Base-by-base conservation (phyloP, 331 rosid genomes). In the Erythrophleum ivorense region DNA sequence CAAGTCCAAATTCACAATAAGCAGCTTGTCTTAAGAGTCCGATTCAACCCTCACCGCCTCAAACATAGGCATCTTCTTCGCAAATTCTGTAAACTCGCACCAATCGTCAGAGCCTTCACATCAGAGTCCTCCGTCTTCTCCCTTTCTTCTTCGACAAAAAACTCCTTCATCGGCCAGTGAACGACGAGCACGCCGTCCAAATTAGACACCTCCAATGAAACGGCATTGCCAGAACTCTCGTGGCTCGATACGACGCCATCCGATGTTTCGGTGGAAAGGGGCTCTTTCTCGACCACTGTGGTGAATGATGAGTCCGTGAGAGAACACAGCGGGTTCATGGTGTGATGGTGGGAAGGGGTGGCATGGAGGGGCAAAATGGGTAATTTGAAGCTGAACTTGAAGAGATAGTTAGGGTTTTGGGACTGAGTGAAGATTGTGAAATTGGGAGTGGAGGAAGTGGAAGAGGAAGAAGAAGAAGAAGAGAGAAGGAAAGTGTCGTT, bases 1-100 rank as follows among this genome's bases (percentile, higher is more conserved):
- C 89, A 95, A 87, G 82, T 91, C 99, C 97, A 95, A 80, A 85
- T 95, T 95, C 88, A 95, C 92, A n/a, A 60, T 41, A 36, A 95
- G 90, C 12, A 86, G 94, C 87, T 71, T 91, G 89, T 82, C 93
- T 77, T 79, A 73, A 6, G 89, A 66, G 0, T 85, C 88, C 38
- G 81, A 82, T 46, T 73, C 89, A 1, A 86, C 77, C 73, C 92
- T 77, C 83, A 74, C 86, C 11, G 99, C 98, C 82, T 91, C 98
- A 76, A 95, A 95, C 3, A 89, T 88, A 41, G 91, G 92, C 85
- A 93, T 91, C 86, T 88, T 93, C 92, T 88, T 93, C 33, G 98
- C 97, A 15, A 95, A 84, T 31, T 86, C 69, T 9, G 87, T 58
- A 4, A 95, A 92, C 3, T 90, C 90, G 72, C 79, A 48, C 89